Base-by-base conservation (phyloP, 257 asterid species). In the Lantana camara region DNA sequence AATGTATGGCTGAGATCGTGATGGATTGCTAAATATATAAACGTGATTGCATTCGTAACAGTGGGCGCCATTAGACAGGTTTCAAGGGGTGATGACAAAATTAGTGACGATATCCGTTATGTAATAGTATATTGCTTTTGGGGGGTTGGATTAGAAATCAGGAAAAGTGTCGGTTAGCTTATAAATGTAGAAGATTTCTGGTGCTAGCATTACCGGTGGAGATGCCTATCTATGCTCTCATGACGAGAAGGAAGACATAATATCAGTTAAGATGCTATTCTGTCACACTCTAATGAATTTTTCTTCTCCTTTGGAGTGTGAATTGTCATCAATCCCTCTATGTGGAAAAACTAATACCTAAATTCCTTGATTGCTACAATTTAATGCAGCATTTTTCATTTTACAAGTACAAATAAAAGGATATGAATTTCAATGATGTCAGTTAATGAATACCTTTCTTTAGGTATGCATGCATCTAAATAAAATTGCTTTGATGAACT, bases 21-120 rank as follows among this genome's bases (percentile, higher is more conserved):
- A 44, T 60, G 58, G 45, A 23, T 51, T 44, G 7, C 6, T 20
- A 50, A 37, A 54, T 75, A 16, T 65, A 64, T 54, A 62, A 61
- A 56, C 34, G 70, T 49, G 76, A 60, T 60, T 42, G 15, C 34
- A 21, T 56, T 22, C 30, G 64, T 7, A 22, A 69, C 55, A 30
- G 42, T 38, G 69, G 60, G 69, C 60, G 20, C 54, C 15, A 21
- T 12, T 37, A 50, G 48, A 57, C 57, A 20, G 46, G 60, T 21
- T 63, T 74, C 34, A 1, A 57, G 53, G 63, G 54, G 71, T 63
- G 72, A 42, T 21, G 53, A 50, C 72, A 63, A 74, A 35, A 74
- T 34, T 29, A 42, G 52, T 34, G 64, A 58, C 40, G 40, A 14
- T 42, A 51, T 57, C 17, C 24, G 1, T 46, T 58, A 44, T 57